Evolutionary conservation across 2,329 filamentous ascomycete genomes (phyloP).

Genomic region (Cordyceps farinosa): DNA sequence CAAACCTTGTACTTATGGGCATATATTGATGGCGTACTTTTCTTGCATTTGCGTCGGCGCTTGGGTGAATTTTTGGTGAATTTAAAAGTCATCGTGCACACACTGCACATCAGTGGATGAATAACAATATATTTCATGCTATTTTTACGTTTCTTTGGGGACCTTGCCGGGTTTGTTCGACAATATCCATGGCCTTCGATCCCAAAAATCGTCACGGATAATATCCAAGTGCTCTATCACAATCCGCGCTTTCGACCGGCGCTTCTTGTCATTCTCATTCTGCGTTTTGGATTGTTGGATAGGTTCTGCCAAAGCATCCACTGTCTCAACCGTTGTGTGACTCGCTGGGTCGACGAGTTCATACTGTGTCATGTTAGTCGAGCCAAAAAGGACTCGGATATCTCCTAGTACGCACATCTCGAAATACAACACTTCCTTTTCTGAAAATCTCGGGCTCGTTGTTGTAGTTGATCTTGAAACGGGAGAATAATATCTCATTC

Average conservation of each 20-base stretch:
- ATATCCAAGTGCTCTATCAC: constrained; percentile 86
- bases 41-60: constrained; percentile 13
- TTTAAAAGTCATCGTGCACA: neutral
- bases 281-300: constrained; percentile 70
- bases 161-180: constrained; percentile 70
- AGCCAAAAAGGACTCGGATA: neutral
- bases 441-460: constrained; percentile 89
- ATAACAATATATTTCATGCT: neutral
- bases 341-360: constrained; percentile 61
- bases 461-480: constrained; percentile 95
- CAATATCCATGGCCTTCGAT: constrained; percentile 76
- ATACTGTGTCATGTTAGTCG: constrained; percentile 50
- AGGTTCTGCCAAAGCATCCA: constrained; percentile 50
- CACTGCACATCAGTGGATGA: neutral
- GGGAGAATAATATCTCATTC: constrained; percentile 89
- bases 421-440: constrained; percentile 87
- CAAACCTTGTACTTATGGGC: neutral
- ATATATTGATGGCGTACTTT: constrained; percentile 2
- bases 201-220: constrained; percentile 95
- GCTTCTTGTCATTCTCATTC: constrained; percentile 76
- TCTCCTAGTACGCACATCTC: constrained; percentile 56
- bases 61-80: neutral
- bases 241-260: constrained; percentile 73
- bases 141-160: constrained; percentile 52
- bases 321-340: constrained; percentile 44